Evolutionary conservation across 106 monocot species (phyloP).

Genomic region (Dendrobium huoshanense): DNA sequence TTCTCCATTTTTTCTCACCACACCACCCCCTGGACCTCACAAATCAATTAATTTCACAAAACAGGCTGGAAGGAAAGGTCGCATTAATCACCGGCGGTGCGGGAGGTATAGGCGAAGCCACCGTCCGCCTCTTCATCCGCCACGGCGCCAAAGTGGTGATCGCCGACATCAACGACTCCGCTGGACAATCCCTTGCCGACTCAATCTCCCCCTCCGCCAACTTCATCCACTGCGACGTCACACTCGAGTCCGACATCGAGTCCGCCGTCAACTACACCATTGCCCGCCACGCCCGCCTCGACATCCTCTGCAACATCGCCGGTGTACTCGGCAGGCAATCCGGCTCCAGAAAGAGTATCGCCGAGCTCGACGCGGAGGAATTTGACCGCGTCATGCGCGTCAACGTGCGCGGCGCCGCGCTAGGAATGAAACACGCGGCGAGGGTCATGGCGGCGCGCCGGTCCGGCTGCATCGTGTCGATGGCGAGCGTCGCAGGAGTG

Average conservation of each 20-base stretch:
- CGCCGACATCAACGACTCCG: conserved; percentile 16
- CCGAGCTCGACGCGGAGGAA: background rate
- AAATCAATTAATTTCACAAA: background rate
- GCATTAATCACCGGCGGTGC: conserved; percentile 57
- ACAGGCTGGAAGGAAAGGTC: conserved; percentile 50
- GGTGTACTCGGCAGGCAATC: conserved; percentile 1
- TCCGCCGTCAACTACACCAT: conserved; percentile 12
- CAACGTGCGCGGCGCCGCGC: conserved; percentile 3
- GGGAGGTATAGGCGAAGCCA: conserved; percentile 43
- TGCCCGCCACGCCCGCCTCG: conserved; percentile 16
- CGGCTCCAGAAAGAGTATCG: background rate
- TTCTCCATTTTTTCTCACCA: background rate
- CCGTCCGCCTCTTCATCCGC: conserved; percentile 31
- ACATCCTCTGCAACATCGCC: conserved; percentile 27
- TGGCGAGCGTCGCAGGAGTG: conserved; percentile 3
- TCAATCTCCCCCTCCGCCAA: background rate
- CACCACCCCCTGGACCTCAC: background rate
- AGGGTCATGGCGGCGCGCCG: conserved; percentile 5
- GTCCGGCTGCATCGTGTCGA: conserved; percentile 14
- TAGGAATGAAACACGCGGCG: conserved; percentile 14
- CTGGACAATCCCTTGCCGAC: conserved; percentile 5
- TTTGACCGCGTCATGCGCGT: conserved; percentile 11
- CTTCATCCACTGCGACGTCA: conserved; percentile 22
- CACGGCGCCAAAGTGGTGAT: conserved; percentile 46
- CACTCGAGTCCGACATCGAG: conserved; percentile 8